Conservation (phyloP, 345 rosid species). For the Sonneratia alba region DNA sequence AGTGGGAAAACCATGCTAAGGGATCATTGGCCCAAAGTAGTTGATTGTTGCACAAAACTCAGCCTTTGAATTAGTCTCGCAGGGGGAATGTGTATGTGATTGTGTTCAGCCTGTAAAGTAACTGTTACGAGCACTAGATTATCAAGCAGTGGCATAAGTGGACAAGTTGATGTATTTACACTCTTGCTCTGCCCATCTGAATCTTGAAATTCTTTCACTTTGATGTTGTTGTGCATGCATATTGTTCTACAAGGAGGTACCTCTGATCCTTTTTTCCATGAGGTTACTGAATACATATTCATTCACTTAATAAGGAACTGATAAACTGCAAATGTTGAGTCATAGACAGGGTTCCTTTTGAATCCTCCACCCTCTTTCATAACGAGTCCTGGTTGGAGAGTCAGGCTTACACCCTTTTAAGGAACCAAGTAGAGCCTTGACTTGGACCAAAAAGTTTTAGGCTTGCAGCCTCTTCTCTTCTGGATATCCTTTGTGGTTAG, state of each 20-base stretch:
- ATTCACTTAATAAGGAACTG: not conserved
- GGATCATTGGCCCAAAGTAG: not conserved
- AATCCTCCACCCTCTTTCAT: no score
- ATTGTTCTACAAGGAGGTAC: not conserved
- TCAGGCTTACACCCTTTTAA: no score
- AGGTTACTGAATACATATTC: not conserved
- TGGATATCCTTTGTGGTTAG: no score
- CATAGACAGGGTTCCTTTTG: no score
- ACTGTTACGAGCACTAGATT: not conserved
- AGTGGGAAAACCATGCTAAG: not conserved
- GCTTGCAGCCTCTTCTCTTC: no score
- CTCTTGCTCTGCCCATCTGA: not conserved
- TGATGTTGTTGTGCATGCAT: not conserved
- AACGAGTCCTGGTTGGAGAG: no score
- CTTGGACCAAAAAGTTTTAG: no score
- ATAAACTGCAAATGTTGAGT: not conserved
- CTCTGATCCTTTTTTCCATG: not conserved
- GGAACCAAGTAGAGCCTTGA: no score
- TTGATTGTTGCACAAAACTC: not conserved
- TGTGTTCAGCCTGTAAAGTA: not conserved
- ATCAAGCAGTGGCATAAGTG: not conserved
- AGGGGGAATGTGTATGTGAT: not conserved
- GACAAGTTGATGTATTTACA: not conserved
- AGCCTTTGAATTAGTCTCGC: not conserved
- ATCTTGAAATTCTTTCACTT: not conserved